These are phyloP conservation scores for Xylaria intraflava DNA, from an alignment of 495 filamentous ascomycete genomes.

Conservation along the genomic window DNA sequence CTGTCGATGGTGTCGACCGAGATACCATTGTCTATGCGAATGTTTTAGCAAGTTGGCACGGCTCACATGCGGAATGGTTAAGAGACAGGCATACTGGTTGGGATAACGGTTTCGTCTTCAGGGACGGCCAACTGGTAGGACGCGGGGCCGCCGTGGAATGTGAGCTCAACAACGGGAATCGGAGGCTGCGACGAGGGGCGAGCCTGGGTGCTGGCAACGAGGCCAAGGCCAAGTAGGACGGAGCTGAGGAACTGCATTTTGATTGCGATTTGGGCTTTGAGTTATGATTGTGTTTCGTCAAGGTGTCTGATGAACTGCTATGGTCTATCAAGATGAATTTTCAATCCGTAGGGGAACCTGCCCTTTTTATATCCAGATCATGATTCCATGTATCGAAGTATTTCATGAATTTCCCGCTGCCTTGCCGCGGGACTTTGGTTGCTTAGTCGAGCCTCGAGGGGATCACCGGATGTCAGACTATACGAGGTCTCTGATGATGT, in stretches of 20 bases:
- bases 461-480: too few relatives aligned
- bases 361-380: background rate
- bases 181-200: slow-evolving; percentile 9
- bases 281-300: background rate
- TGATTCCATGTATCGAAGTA: background rate
- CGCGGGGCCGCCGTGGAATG: slow-evolving; percentile 22
- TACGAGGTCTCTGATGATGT: too few relatives aligned
- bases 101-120: slow-evolving; percentile 9
- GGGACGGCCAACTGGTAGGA: slow-evolving; percentile 20
- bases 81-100: slow-evolving; percentile 11
- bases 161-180: slow-evolving; percentile 14
- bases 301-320: background rate
- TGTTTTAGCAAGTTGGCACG: too few relatives aligned
- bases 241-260: slow-evolving; percentile 18
- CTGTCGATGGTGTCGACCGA: slow-evolving; percentile 21
- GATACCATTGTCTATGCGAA: slow-evolving; percentile 16
- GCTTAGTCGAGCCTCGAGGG: too few relatives aligned
- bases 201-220: slow-evolving; percentile 14
- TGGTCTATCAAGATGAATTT: background rate
- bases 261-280: background rate
- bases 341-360: background rate
- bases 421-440: too few relatives aligned
- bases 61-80: too few relatives aligned
- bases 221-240: slow-evolving; percentile 13
- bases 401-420: too few relatives aligned